Evolutionary conservation across 371 early-diverging fungal genomes (phyloP), one percentile per base, ranked within the genome.

Genomic region (Nematocida sp.): DNA sequence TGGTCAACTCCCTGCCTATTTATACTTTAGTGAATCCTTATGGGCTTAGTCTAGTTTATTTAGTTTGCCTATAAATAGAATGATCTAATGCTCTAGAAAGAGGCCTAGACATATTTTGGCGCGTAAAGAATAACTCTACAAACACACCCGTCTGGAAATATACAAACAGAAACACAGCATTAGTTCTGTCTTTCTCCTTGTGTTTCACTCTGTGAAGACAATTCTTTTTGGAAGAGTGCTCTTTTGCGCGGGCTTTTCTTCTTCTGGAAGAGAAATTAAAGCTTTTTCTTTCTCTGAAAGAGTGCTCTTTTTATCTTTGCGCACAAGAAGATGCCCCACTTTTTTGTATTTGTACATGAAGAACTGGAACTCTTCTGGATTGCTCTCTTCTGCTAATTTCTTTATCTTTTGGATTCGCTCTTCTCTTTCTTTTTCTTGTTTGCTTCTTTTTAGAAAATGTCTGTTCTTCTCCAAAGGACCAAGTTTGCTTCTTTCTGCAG

Each of bases 351-450:
- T 64, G 49, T 81, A 57, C 48, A 63, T 77, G 50, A 58, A 62
- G 64, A 67, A 77, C 49, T 55, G 52, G 48, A 77, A 81, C 48
- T 81, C 81, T 34, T 79, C 67, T 38, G 76, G 76, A 45, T 65
- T 79, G 36, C 36, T 55, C 31, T 55, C 34, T 25, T 27, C 49
- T n/a, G 76, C 67, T 41, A 76, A 52, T 29, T 76, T 65, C 40
- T 64, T 74, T 15, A 76, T 62, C n/a, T 65, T 75, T 25, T 49
- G 60, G 8, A 77, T 74, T 46, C 63, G 49, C 21, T 79, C 76
- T 45, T 65, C 77, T 5, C 62, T 40, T 25, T 66, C 60, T 31
- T 64, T 75, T 25, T 55, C 56, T 54, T 78, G 64, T 50, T 55
- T 52, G 34, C 78, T 57, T 43, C 79, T 58, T 62, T 51, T 48